Evolutionary conservation across 257 asterid species (phyloP), one percentile per base, ranked within the genome.

Genomic region (Anisodus acutangulus): DNA sequence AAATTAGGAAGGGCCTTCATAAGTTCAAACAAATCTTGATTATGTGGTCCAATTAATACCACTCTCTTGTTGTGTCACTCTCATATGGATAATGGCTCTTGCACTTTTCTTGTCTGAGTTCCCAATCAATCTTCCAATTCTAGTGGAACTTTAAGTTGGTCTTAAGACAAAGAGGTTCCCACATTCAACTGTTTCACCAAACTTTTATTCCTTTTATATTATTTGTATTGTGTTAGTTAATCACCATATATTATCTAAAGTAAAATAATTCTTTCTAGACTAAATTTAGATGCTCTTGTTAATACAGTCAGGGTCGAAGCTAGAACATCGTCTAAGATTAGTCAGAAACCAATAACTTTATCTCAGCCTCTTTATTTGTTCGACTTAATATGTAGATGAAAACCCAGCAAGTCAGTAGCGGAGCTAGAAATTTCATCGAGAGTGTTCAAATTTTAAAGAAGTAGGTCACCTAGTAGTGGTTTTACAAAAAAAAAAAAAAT

Each of bases 101-200:
- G 12, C 13, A 74, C n/a, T 1, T 49, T 74, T 58, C 3, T 58
- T 22, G 26, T 16, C 9, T 15, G 9, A 58, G 5, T 15, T 58
- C 63, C 22, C 63, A 15, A 16, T 66, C 8, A n/a, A 10, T 12
- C 37, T 47, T 49, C 81, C 63, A 76, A 51, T 6, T 11, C 7
- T 26, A 51, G 13, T 76, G 63, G 63, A 76, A 3, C 81, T 51
- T 22, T 47, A 47, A 47, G 47, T 72, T 51, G 3, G 47, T 76
- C 22, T 49, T 26, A 39, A 69, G 53, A 51, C 63, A 2, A 72
- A n/a, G 41, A 43, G 11, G 22, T 49, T 16, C 81, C 19, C 81
- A 76, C 43, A 49, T 26, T 76, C 22, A 51, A 76, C 81, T 51
- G 45, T 76, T 54, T 76, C 81, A 76, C 81, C 81, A 76, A 76